Conservation (phyloP, 441 rosid genomes). For the Pelargonium citronellum region DNA sequence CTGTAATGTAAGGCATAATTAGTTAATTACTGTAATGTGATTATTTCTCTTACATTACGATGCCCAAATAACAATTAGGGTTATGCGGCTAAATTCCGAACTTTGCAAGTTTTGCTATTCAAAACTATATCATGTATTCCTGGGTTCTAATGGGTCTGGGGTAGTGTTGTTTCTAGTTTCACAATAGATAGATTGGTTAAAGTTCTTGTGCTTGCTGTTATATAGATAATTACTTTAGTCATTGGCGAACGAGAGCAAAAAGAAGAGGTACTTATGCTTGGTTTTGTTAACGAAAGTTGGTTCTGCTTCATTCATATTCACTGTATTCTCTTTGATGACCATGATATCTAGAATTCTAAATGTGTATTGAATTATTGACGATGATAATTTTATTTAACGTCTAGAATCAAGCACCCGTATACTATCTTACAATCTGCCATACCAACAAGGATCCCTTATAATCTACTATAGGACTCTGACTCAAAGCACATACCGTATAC, state of each 20-base stretch:
- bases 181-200: neutral
- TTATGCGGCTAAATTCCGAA: neutral
- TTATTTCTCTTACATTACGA: neutral
- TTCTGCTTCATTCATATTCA: neutral
- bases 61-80: neutral
- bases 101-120: neutral
- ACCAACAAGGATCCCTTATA: constrained; percentile 27
- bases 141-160: constrained; percentile 5
- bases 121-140: neutral
- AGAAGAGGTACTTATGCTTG: neutral
- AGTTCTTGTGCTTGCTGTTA: neutral
- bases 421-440: constrained; percentile 22
- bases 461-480: constrained; percentile 22
- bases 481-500: constrained; percentile 19
- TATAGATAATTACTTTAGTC: neutral
- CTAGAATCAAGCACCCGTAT: constrained; percentile 20
- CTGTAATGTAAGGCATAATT: neutral
- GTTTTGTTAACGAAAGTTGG: neutral
- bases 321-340: neutral
- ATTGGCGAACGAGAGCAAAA: neutral
- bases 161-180: neutral
- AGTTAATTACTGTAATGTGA: neutral
- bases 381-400: constrained; percentile 24
- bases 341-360: constrained; percentile 8
- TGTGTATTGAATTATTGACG: neutral